phyloP scores from a whole-genome alignment of 305 asterid genomes.

The Solanum hybrid region DNA sequence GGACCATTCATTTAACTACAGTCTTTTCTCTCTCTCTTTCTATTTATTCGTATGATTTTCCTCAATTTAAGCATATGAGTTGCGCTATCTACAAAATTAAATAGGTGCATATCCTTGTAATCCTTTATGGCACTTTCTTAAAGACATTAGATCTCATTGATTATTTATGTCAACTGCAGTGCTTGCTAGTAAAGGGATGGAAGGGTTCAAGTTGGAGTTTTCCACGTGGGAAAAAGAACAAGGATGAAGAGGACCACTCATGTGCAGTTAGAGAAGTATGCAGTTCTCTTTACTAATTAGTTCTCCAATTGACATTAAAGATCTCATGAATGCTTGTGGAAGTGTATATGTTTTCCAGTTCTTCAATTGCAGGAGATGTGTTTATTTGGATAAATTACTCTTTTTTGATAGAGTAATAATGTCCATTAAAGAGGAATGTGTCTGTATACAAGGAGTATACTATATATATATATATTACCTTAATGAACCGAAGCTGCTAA shows the following conservation, averaged over 20 bases:
- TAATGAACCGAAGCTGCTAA: neutral
- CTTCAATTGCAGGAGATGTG: neutral
- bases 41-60: neutral
- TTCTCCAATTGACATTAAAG: neutral
- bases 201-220: constrained; percentile 98
- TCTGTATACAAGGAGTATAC: neutral
- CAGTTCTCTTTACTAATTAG: neutral
- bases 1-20: neutral
- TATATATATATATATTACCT: neutral
- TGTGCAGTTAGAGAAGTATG: constrained; percentile 94
- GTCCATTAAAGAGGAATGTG: neutral
- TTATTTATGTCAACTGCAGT: constrained; percentile 32
- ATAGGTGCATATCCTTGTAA: neutral
- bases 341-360: neutral
- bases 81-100: neutral
- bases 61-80: neutral
- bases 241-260: constrained; percentile 91
- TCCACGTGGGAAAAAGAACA: constrained; percentile 97
- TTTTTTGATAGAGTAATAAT: neutral
- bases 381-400: neutral
- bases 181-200: constrained; percentile 97
- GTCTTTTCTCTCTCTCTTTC: neutral
- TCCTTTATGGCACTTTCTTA: neutral
- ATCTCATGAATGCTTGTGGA: neutral
- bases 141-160: neutral